phyloP scores from a whole-genome alignment of 1,139 yeast genomes.

The Hansenula sp. region DNA sequence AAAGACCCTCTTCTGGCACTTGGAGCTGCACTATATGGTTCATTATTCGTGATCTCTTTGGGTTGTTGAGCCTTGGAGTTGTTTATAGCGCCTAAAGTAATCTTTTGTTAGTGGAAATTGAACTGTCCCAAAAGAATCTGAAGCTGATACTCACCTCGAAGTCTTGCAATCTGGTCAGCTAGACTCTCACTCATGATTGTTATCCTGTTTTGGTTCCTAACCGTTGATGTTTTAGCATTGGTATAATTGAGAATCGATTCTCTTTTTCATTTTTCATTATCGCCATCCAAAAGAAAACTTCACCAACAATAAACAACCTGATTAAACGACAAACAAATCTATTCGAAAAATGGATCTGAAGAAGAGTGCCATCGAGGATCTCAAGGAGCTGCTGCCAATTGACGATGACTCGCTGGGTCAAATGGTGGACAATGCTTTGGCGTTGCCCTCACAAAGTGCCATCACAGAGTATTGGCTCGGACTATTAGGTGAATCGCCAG shows the following conservation, averaged over 20 bases:
- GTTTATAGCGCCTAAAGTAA: not conserved
- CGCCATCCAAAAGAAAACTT: not conserved
- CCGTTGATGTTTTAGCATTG: too few relatives aligned
- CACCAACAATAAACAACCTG: not conserved
- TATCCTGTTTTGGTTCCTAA: too few relatives aligned
- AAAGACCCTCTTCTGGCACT: slow-evolving; percentile 7
- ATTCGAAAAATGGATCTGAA: slow-evolving; percentile 7
- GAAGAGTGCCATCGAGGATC: slow-evolving; percentile 9
- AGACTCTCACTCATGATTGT: slow-evolving; percentile 1
- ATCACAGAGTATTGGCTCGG: slow-evolving; percentile 47
- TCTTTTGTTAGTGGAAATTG: not conserved
- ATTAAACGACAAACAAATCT: not conserved
- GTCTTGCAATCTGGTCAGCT: slow-evolving; percentile 6
- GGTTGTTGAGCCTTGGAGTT: slow-evolving; percentile 1
- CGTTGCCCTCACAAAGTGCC: slow-evolving; percentile 38
- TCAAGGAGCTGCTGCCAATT: slow-evolving; percentile 42
- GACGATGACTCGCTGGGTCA: slow-evolving; percentile 37
- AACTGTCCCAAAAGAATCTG: not conserved
- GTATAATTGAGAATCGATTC: too few relatives aligned
- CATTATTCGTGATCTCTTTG: slow-evolving; percentile 3
- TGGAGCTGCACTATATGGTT: slow-evolving; percentile 1
- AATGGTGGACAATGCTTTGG: slow-evolving; percentile 45
- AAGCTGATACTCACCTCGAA: slow-evolving; percentile 10
- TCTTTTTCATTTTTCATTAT: not conserved
- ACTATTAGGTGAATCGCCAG: slow-evolving; percentile 46